Evolutionary conservation across 306 rosid genomes (phyloP), one percentile per base, ranked within the genome.

Genomic region (Quercus variabilis): DNA sequence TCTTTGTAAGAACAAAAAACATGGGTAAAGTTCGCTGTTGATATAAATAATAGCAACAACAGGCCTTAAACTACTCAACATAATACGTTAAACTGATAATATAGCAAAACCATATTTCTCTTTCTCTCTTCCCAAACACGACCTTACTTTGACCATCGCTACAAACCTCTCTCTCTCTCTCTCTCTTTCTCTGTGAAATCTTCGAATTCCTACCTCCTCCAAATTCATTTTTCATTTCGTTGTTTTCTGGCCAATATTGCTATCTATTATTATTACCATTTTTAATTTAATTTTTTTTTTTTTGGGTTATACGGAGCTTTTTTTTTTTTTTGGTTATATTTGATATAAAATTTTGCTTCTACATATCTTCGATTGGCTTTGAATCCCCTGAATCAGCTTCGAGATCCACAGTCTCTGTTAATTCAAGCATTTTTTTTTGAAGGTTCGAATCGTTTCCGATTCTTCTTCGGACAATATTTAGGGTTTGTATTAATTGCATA

Each of bases 401-500:
- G 28, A 30, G 76, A 54, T 74, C n/a, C 35, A 76, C 15, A 52
- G 19, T 43, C 60, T 18, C 23, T 54, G 38, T 1, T 30, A 75
- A 58, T 49, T 46, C 19, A 79, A 19, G 78, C 69, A 49, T 49
- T 49, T 49, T 41, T 67, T 60, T 81, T 33, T 79, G 69, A 76
- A 90, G 94, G 94, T 92, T 74, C 74, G 78, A 57, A 69, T 78
- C 51, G 75, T 71, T 74, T 18, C 19, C 51, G 49, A 83, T 85
- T 76, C 6, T 30, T 74, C 46, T 17, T 71, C 30, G 51, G 78
- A 63, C 62, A 11, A 80, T 49, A 49, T 49, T 91, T 93, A 91
- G 96, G 97, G 91, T 88, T 82, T 78, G 18, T 74, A n/a, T 67
- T 68, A 8, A 19, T 46, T 68, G 82, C 78, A 68, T 84, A 78